These are phyloP conservation scores for Salix udensis DNA, from an alignment of 345 rosid species.

Conservation along the genomic window DNA sequence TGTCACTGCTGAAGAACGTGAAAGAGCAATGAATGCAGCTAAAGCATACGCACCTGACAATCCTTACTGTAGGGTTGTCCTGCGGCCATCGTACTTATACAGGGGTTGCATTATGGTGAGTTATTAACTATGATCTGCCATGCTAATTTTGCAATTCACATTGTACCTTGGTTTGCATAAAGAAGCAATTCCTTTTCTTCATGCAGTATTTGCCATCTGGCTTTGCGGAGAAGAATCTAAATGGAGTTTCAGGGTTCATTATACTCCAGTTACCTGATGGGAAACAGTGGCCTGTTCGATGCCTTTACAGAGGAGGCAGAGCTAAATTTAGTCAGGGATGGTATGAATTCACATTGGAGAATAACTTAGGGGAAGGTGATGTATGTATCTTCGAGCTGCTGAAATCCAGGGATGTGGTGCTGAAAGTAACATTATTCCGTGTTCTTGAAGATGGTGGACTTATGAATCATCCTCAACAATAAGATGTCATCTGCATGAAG, in stretches of 20 bases:
- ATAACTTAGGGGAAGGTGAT: conserved; percentile 83
- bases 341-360: conserved; percentile 85
- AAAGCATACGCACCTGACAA: conserved; percentile 72
- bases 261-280: conserved; percentile 73
- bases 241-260: conserved; percentile 78
- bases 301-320: conserved; percentile 77
- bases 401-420: conserved; percentile 63
- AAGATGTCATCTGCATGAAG: conserved; percentile 12
- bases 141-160: not conserved
- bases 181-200: not conserved
- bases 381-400: conserved; percentile 79
- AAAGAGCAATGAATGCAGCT: conserved; percentile 65
- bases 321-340: conserved; percentile 87
- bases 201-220: conserved; percentile 80
- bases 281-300: conserved; percentile 86
- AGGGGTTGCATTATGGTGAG: conserved; percentile 84
- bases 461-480: conserved; percentile 17
- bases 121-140: conserved; percentile 7
- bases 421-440: conserved; percentile 73
- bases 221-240: conserved; percentile 75
- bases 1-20: conserved; percentile 75
- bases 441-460: conserved; percentile 33
- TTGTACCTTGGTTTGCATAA: not conserved
- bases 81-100: conserved; percentile 77
- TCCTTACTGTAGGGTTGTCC: conserved; percentile 81